phyloP scores from a whole-genome alignment of 1,284 basidiomycete species.

The Naganishia sp. region DNA sequence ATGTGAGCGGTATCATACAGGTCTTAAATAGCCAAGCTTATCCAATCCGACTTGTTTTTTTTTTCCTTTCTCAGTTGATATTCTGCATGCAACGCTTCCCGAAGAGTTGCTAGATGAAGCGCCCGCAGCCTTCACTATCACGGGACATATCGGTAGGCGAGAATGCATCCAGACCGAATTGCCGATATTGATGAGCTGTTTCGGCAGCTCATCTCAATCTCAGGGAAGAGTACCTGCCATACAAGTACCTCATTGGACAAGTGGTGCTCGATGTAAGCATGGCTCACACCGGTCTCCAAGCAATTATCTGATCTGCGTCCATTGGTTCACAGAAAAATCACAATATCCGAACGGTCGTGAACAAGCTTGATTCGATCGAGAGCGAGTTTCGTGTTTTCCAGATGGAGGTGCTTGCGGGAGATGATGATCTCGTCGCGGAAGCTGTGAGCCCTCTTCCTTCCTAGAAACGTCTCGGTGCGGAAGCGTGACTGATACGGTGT shows the following conservation, averaged over 20 bases:
- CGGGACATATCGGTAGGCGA: conserved; percentile 81
- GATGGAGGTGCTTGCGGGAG: conserved; percentile 95
- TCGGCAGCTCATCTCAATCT: conserved; percentile 76
- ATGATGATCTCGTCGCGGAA: conserved; percentile 77
- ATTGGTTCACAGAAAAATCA: conserved; percentile 70
- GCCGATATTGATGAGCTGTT: neutral
- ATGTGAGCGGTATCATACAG: conserved; percentile 56
- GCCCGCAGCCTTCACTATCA: conserved; percentile 82
- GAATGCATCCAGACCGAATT: neutral
- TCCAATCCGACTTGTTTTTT: neutral
- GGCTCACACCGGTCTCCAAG: neutral
- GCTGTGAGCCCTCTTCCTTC: conserved; percentile 64
- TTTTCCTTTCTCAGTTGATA: conserved; percentile 64
- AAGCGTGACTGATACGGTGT: conserved; percentile 28
- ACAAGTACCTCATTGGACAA: conserved; percentile 86
- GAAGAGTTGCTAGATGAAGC: conserved; percentile 71
- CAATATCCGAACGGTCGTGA: conserved; percentile 82
- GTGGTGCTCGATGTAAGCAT: conserved; percentile 79
- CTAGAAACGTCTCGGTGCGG: neutral
- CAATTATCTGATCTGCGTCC: conserved; percentile 1
- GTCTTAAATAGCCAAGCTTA: neutral
- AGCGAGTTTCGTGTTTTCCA: conserved; percentile 88
- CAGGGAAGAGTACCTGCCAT: conserved; percentile 84
- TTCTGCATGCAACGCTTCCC: conserved; percentile 76
- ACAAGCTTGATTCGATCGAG: conserved; percentile 88